Percentiles rank a stretch among this genome's conserved stretches.
Evolutionary conservation across 768 basidiomycete species (phyloP).

Genomic region (Strobilomyces dryophilus): DNA sequence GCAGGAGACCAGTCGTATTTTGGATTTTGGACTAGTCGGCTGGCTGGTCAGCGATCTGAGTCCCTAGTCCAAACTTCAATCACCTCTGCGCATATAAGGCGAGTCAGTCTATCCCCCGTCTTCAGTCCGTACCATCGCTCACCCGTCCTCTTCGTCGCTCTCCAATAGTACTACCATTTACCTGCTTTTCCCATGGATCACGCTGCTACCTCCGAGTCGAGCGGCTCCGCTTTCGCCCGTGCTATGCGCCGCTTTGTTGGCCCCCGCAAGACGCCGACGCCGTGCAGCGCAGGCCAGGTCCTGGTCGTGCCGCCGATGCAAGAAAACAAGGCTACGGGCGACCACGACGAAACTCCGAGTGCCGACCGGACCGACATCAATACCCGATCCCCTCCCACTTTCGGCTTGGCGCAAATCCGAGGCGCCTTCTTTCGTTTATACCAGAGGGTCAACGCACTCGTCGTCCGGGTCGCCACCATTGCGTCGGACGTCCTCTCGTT

Average conservation of each 20-base stretch:
- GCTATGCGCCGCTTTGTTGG: neutral
- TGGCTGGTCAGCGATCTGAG: neutral
- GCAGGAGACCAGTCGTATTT: neutral
- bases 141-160: neutral
- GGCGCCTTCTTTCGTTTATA: conserved; percentile 5
- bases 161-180: neutral
- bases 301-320: neutral
- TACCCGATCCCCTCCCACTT: neutral
- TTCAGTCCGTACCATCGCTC: neutral
- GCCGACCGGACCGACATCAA: neutral
- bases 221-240: neutral
- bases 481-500: conserved; percentile 14
- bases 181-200: conserved; percentile 4
- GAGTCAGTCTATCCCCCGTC: neutral
- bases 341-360: neutral
- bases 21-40: neutral
- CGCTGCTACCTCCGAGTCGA: neutral
- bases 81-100: conserved; percentile 1
- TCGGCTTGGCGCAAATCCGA: conserved; percentile 2
- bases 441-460: conserved; percentile 1
- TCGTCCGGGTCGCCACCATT: conserved; percentile 1
- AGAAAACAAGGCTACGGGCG: neutral
- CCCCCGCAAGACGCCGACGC: neutral
- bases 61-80: neutral
- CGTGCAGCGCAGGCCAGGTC: neutral